Base-by-base conservation (phyloP, 345 rosid species). In the Euphorbia lathyris region DNA sequence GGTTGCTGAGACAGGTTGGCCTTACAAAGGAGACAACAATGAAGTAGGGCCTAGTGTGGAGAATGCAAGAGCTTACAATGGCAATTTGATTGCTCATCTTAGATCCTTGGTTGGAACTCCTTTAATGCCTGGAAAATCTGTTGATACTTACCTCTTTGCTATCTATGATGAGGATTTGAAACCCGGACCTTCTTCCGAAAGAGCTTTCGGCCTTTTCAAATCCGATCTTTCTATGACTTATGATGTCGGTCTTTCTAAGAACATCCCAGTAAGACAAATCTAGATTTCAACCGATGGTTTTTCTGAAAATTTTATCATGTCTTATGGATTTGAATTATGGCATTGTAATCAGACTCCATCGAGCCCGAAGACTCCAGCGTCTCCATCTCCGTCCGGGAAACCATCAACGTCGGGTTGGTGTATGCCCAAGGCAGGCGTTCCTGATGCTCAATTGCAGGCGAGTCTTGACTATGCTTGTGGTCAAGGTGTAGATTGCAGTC, bases 1-100 rank as follows among this genome's bases (percentile, higher is more conserved):
- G 77, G 93, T 92, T 42, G 97, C 98, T 2, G 99, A 95, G 80
- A 95, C 99, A 0, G 99, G 98, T 0, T 95, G 99, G 99, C 87
- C 99, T 2, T 87, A 87, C 68, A 36, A 68, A 0, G 99, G 99
- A 7, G 98, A 90, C 65, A 36, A 82, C 45, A 87, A 79, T 65
- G 99, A 95, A 78, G 91, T 78, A 26, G 99, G 98, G 9, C 71
- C 97, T 0, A 74, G 91, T 56, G 65, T 88, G 13, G 99, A 90
- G 76, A 95, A 92, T 73, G 99, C 99, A 3, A 88, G 80, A 84
- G 96, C 94, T 52, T 95, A 87, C 72, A 90, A 87, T 5, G 99
- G 98, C 70, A 92, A 92, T 73, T 72, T 95, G 87, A 83, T 95
- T 59, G 81, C 87, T 42, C 97, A 87, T 72, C 83, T 95, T 6